Conservation (phyloP, 441 rosid species). For the Arabidopsis hybrid region DNA sequence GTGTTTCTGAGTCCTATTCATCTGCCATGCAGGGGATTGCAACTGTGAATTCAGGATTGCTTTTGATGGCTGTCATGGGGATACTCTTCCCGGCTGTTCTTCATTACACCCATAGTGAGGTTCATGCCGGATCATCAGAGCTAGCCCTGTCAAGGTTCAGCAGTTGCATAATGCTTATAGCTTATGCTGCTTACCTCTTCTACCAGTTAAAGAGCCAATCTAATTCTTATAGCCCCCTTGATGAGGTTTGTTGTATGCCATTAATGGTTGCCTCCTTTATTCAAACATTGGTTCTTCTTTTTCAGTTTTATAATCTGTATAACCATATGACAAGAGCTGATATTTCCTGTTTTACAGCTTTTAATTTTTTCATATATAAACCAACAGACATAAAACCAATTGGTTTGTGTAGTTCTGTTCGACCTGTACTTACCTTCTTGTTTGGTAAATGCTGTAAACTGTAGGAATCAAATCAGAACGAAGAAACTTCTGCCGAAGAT, state of each 20-base stretch:
- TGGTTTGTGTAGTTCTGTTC: conserved; percentile 18
- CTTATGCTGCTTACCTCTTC: conserved; percentile 77
- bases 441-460: conserved; percentile 22
- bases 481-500: conserved; percentile 55
- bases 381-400: conserved; percentile 13
- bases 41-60: conserved; percentile 78
- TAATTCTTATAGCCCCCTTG: conserved; percentile 58
- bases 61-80: conserved; percentile 96
- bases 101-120: conserved; percentile 84
- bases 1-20: not conserved
- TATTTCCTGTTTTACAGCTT: not conserved
- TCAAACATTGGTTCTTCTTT: not conserved
- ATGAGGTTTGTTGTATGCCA: conserved; percentile 63
- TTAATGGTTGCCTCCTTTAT: conserved; percentile 4
- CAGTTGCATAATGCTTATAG: conserved; percentile 90
- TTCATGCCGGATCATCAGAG: conserved; percentile 83
- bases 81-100: conserved; percentile 89
- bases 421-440: conserved; percentile 27
- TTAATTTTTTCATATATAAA: conserved; percentile 1
- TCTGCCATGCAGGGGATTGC: conserved; percentile 65
- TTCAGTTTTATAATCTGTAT: not conserved
- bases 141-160: conserved; percentile 92
- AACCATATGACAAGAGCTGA: not conserved
- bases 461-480: conserved; percentile 66
- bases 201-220: conserved; percentile 75